Evolutionary conservation across 495 filamentous ascomycete genomes (phyloP), one percentile per base, ranked within the genome.

Genomic region (Chaetomium fimeti): DNA sequence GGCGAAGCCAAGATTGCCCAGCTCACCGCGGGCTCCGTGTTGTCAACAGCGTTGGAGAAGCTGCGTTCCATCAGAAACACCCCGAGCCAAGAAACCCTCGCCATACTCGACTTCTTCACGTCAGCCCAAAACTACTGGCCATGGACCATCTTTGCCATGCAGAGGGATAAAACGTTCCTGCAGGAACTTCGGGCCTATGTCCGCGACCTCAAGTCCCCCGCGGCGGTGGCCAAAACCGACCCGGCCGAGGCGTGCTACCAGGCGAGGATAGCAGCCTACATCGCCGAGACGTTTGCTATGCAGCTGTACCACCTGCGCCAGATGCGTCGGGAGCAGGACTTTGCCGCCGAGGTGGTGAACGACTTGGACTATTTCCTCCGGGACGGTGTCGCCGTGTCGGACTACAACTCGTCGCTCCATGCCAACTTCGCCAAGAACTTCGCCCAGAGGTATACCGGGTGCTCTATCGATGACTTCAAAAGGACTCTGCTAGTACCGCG

Each of bases 41-140:
- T 98, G 56, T 81, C 83, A 15, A 85, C 88, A 48, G 95, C 92
- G 2, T 79, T 96, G 28, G 87, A 92, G 59, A 79, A 80, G 63
- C 81, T 98, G n/a, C 79, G 84, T 18, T 81, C 84, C 13, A 88
- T 96, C 66, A 81, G 86, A 18, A 79, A 83, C 24, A 63, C 89
- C 13, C 79, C 88, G 6, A 81, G 85, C 51, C 80, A 80, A 63
- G 83, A 88, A 49, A 80, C 85, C 20, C 77, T 93, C 38, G 84
- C 88, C 0, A 85, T 97, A 72, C 82, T 98, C 16, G 87, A 93
- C 65, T 97, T 97, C 72, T 86, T 98, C 38, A 86, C 88, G 11
- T 83, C 87, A 5, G 89, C 92, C 13, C 91, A 93, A 74, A 93
- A 96, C 74, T 88, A 89, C 69, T 97, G 92, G 93, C 90, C 91